Evolutionary conservation across 345 rosid species (phyloP).

Genomic region (Populus deltoides): DNA sequence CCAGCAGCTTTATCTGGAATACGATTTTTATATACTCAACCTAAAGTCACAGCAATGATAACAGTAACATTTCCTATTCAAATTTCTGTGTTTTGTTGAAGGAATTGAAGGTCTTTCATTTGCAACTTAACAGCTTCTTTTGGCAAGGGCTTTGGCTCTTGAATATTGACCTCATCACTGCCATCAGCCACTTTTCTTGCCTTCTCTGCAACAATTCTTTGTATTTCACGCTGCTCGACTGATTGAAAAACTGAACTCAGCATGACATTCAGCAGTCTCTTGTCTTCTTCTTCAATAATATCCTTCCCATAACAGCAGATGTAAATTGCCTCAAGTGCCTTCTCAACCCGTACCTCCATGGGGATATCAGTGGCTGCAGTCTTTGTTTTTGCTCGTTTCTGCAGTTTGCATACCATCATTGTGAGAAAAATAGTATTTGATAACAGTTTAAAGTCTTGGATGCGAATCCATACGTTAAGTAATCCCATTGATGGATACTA

Average conservation of each 20-base stretch:
- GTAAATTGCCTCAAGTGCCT: constrained; percentile 85
- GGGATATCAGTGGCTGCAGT: constrained; percentile 57
- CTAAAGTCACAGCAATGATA: background rate
- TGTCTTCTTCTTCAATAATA: constrained; percentile 70
- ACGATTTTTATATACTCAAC: background rate
- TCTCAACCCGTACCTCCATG: constrained; percentile 70
- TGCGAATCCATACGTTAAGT: background rate
- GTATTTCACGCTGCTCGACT: constrained; percentile 46
- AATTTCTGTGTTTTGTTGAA: constrained; percentile 59
- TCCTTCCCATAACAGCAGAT: constrained; percentile 77
- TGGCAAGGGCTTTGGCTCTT: constrained; percentile 53
- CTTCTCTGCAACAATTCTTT: constrained; percentile 59
- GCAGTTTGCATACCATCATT: constrained; percentile 18
- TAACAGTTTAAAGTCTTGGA: background rate
- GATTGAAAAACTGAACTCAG: constrained; percentile 69
- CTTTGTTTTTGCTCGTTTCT: constrained; percentile 77
- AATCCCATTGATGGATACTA: background rate
- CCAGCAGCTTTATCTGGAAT: too few relatives aligned
- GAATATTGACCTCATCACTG: constrained; percentile 36
- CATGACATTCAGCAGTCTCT: constrained; percentile 56
- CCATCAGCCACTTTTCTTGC: constrained; percentile 64
- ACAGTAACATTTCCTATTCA: constrained; percentile 16
- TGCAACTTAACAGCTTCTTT: constrained; percentile 78
- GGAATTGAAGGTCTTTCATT: constrained; percentile 93
- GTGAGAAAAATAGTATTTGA: background rate